phyloP scores from a whole-genome alignment of 2,329 filamentous ascomycete species.

The Dryadomyces quercus-mongolicae region DNA sequence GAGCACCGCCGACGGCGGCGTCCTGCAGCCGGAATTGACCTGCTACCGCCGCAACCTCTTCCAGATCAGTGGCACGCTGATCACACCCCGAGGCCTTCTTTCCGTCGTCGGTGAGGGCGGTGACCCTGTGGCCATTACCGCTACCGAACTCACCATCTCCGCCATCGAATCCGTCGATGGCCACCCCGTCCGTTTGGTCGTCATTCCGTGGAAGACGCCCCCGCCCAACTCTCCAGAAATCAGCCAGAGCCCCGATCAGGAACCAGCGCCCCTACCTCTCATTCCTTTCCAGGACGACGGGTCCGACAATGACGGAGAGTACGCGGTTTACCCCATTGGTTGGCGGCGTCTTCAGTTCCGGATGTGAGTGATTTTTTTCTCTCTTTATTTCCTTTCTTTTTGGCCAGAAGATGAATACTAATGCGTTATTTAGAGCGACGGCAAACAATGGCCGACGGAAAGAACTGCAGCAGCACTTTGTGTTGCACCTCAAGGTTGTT shows the following conservation, averaged over 20 bases:
- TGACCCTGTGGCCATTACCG: constrained; percentile 70
- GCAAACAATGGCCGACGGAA: constrained; percentile 92
- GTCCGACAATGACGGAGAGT: constrained; percentile 56
- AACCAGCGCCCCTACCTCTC: constrained; percentile 71
- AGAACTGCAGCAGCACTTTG: constrained; percentile 92
- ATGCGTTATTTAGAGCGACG: constrained; percentile 50
- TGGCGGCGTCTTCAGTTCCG: constrained; percentile 92
- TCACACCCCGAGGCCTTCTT: constrained; percentile 63
- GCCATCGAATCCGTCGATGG: constrained; percentile 93
- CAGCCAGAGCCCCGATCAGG: constrained; percentile 59
- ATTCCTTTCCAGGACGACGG: constrained; percentile 53
- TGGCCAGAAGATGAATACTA: background rate
- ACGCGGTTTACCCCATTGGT: constrained; percentile 80
- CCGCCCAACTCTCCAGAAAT: constrained; percentile 64
- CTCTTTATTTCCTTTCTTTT: background rate
- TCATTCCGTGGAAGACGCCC: constrained; percentile 95
- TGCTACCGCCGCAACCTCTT: constrained; percentile 95
- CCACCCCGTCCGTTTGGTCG: constrained; percentile 84
- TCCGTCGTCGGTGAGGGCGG: constrained; percentile 76
- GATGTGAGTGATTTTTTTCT: constrained; percentile 37
- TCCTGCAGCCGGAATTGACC: constrained; percentile 69
- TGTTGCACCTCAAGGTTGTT: constrained; percentile 75
- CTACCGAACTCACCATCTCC: constrained; percentile 77
- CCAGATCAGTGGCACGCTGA: constrained; percentile 84
- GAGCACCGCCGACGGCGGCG: constrained; percentile 41